phyloP scores from a whole-genome alignment of 495 filamentous ascomycete genomes.

The Daldinia loculata region DNA sequence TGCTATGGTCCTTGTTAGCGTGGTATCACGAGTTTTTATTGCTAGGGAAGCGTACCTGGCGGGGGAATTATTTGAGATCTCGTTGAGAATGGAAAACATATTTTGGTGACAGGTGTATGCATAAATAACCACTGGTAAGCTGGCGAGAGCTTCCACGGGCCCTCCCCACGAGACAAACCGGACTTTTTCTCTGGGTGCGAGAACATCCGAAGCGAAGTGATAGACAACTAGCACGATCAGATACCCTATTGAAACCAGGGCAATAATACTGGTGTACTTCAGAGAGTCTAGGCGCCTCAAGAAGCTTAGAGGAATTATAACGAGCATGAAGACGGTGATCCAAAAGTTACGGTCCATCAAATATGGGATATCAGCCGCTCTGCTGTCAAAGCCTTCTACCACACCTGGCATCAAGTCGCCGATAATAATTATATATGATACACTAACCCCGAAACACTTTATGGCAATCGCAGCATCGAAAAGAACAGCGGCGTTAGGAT shows the following conservation, averaged over 20 bases:
- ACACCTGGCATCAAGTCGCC: constrained; percentile 98
- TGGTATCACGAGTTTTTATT: neutral
- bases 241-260: constrained; percentile 91
- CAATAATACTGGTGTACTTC: constrained; percentile 95
- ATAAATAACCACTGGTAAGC: constrained; percentile 94
- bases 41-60: constrained; percentile 28
- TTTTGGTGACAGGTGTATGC: constrained; percentile 99
- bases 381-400: constrained; percentile 71
- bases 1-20: constrained; percentile 59
- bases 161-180: constrained; percentile 80
- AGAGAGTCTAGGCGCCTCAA: constrained; percentile 89
- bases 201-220: constrained; percentile 85
- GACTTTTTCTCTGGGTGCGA: constrained; percentile 73
- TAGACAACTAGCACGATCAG: constrained; percentile 90
- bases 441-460: constrained; percentile 97
- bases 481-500: constrained; percentile 93
- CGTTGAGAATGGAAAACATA: constrained; percentile 98
- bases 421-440: constrained; percentile 98
- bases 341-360: constrained; percentile 92
- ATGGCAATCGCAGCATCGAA: constrained; percentile 97
- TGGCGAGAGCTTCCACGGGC: constrained; percentile 77
- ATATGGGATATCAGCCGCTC: constrained; percentile 67
- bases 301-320: constrained; percentile 94
- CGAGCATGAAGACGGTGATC: constrained; percentile 97
- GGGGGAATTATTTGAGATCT: constrained; percentile 86